Conservation (phyloP, 805 yeast genomes). For the Diddensiella caesifluorescens region DNA sequence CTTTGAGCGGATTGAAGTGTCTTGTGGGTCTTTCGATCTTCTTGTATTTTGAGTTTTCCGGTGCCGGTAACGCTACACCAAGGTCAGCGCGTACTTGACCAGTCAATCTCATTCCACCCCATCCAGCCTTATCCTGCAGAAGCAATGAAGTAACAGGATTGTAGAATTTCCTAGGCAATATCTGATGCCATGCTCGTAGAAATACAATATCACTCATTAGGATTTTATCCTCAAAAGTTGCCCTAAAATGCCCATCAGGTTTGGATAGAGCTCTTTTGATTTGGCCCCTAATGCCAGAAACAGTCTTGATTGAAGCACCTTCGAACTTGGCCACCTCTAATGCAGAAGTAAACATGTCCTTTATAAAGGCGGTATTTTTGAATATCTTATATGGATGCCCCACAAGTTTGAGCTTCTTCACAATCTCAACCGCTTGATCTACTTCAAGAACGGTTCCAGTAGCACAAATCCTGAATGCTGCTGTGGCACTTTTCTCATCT, state of each 20-base stretch:
- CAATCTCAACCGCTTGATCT: slow-evolving; percentile 83
- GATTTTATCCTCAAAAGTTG: slow-evolving; percentile 93
- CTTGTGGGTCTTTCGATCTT: slow-evolving; percentile 83
- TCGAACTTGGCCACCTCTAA: slow-evolving; percentile 96
- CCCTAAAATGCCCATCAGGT: slow-evolving; percentile 94
- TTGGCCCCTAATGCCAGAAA: slow-evolving; percentile 96
- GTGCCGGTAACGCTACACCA: slow-evolving; percentile 57
- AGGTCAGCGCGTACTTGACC: slow-evolving; percentile 85
- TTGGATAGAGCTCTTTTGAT: slow-evolving; percentile 89
- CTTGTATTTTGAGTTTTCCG: slow-evolving; percentile 47
- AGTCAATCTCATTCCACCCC: slow-evolving; percentile 96
- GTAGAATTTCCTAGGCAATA: slow-evolving; percentile 81
- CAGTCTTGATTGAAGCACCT: slow-evolving; percentile 95
- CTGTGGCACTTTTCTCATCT: slow-evolving; percentile 76
- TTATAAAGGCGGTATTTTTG: slow-evolving; percentile 94
- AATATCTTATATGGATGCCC: slow-evolving; percentile 92
- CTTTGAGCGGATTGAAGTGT: slow-evolving; percentile 79
- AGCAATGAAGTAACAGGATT: slow-evolving; percentile 93
- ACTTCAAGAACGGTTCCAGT: slow-evolving; percentile 95
- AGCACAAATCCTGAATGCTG: slow-evolving; percentile 90
- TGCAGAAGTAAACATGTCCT: slow-evolving; percentile 90
- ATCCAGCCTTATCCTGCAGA: slow-evolving; percentile 67
- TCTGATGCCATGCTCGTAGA: slow-evolving; percentile 96
- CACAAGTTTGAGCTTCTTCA: slow-evolving; percentile 88
- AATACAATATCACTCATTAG: slow-evolving; percentile 78